phyloP scores from a whole-genome alignment of 768 basidiomycete genomes.

The Calvatia gigantea region DNA sequence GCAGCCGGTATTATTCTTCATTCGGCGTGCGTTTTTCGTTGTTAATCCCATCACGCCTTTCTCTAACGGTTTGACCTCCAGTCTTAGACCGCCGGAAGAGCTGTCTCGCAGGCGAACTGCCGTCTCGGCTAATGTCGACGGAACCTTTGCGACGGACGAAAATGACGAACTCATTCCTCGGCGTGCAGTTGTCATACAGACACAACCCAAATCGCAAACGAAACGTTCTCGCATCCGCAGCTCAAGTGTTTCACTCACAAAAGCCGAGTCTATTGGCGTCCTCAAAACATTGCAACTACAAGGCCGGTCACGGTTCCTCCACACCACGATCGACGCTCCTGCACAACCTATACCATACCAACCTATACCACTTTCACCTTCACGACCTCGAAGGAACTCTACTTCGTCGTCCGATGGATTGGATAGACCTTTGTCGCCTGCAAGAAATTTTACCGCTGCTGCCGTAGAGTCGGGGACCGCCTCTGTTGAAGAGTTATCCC shows the following conservation, averaged over 20 bases:
- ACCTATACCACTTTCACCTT: neutral
- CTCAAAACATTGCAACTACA: conserved; percentile 63
- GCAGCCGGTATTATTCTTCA: conserved; percentile 65
- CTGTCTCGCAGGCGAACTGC: conserved; percentile 72
- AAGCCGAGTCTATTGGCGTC: conserved; percentile 48
- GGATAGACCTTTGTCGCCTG: conserved; percentile 4
- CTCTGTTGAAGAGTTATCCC: conserved; percentile 9
- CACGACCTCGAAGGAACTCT: conserved; percentile 14
- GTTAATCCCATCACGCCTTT: neutral
- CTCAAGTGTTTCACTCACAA: conserved; percentile 53
- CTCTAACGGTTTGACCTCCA: neutral
- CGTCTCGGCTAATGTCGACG: conserved; percentile 49
- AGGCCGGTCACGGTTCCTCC: conserved; percentile 45
- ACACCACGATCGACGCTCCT: conserved; percentile 44
- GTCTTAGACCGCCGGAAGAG: conserved; percentile 61
- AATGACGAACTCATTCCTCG: conserved; percentile 42
- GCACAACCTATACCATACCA: conserved; percentile 11
- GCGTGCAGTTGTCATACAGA: conserved; percentile 13
- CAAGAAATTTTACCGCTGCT: conserved; percentile 9
- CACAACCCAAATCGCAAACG: conserved; percentile 21
- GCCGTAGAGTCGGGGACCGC: neutral
- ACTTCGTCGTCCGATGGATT: conserved; percentile 10
- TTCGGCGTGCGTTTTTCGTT: conserved; percentile 45
- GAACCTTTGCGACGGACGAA: conserved; percentile 48
- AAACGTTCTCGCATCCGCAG: conserved; percentile 48